A percentile compares a stretch with the other conserved stretches of the same genome.
phyloP scores from a whole-genome alignment of 345 rosid species.

The Microcos paniculata region DNA sequence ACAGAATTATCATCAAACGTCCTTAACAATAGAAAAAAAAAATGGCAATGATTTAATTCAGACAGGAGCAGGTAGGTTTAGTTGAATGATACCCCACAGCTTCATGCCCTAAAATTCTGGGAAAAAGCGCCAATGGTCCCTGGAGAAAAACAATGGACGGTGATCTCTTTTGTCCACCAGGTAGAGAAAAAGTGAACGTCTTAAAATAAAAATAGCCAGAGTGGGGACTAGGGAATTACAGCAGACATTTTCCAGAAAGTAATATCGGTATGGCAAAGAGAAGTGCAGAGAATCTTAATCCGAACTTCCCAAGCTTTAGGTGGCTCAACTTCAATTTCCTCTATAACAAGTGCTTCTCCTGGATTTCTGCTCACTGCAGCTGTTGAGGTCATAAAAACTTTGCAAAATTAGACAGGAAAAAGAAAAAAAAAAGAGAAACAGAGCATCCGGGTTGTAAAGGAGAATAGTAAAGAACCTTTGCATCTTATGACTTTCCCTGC shows the following conservation, averaged over 20 bases:
- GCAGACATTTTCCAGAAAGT: conserved; percentile 42
- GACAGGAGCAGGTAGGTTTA: too few species aligned
- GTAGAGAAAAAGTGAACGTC: background rate
- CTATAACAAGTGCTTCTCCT: conserved; percentile 50
- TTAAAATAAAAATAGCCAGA: background rate
- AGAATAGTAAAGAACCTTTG: conserved; percentile 39
- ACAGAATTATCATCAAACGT: too few species aligned
- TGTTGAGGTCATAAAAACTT: conserved; percentile 13
- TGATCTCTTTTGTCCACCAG: background rate
- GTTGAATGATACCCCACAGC: conserved; percentile 60
- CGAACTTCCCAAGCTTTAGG: conserved; percentile 71
- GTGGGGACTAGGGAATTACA: conserved; percentile 27
- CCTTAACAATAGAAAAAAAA: background rate
- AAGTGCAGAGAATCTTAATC: conserved; percentile 67
- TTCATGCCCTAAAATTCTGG: conserved; percentile 75
- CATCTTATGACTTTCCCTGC: conserved; percentile 51
- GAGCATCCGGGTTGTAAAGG: background rate
- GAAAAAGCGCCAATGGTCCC: conserved; percentile 49
- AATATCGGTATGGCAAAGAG: conserved; percentile 66
- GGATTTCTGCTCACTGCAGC: conserved; percentile 62
- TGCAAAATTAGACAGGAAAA: background rate
- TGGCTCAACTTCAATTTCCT: conserved; percentile 70
- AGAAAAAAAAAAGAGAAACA: background rate
- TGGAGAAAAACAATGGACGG: conserved; percentile 7
- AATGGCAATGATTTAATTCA: background rate